Base-by-base conservation (phyloP, 2,329 filamentous ascomycete species). In the Arthrinium puccinioides region DNA sequence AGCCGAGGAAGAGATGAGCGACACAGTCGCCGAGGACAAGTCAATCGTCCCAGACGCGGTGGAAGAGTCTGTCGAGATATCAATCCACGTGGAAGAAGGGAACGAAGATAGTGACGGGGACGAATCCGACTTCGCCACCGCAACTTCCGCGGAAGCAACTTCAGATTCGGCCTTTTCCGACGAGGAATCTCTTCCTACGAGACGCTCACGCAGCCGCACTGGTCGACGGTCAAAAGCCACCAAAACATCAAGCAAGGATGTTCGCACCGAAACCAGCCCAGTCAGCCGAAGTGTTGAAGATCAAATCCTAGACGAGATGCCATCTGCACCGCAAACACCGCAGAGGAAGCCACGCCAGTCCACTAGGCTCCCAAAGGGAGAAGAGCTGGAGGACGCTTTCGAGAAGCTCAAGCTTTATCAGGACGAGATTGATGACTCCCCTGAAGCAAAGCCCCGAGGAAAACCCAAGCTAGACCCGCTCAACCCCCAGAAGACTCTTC, bases 351-450 rank as follows among this genome's bases (percentile, higher is more conserved):
- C 32, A 18, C 20, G 20, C 5, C 14, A 6, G 20, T 30, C 9
- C 11, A 38, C 14, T 43, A 43, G n/a, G 42, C 42, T 16, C n/a
- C 38, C 14, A 48, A 46, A 16, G 15, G 35, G 14, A 38, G 46
- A 27, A 28, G 41, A 47, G 15, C 39, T 58, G 9, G 54, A 56
- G 32, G 49, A 56, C 32, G 45, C 39, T 26, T 56, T 58, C 36
- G 36, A 53, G n/a, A 55, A 56, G 36, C 51, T 58, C 35, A 44
- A 52, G 36, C 55, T 58, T 51, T 56, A 47, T 43, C 49, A 41
- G 15, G 32, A 23, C 20, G 30, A 35, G 10, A 41, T 37, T 2
- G 37, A 44, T 30, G 40, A 44, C 10, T 37, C 25, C 3, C 10
- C 30, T 5, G 46, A 39, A 28, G 31, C 25, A n/a, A 32, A 35